These are phyloP conservation scores for Drechslera avenae DNA, from an alignment of 2,329 filamentous ascomycete genomes.

Conservation along the genomic window DNA sequence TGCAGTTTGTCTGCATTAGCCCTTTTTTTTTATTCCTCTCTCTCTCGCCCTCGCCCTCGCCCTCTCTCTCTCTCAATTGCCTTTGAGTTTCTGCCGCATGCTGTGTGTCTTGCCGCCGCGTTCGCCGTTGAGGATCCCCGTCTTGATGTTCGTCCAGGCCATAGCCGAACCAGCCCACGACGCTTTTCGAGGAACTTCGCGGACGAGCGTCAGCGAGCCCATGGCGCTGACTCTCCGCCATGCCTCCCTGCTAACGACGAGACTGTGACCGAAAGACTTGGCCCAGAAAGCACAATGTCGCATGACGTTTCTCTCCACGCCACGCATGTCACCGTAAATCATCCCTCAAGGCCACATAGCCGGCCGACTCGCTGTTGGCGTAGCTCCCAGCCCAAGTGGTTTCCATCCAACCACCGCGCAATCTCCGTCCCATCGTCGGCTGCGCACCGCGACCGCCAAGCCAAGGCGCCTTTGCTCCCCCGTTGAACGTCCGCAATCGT, in stretches of 20 bases:
- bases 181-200: neutral
- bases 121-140: neutral
- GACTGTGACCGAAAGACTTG: neutral
- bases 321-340: neutral
- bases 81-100: neutral
- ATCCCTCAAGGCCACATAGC: neutral
- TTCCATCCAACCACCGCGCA: conserved; percentile 5
- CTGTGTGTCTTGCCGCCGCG: neutral
- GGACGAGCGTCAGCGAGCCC: conserved; percentile 6
- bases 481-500: too few species aligned
- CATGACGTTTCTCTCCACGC: neutral
- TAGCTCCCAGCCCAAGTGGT: neutral
- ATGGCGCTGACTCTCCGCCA: conserved; percentile 5
- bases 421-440: conserved; percentile 1
- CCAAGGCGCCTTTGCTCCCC: too few species aligned
- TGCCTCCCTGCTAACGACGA: neutral
- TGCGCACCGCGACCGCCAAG: neutral
- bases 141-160: conserved; percentile 4
- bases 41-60: too few species aligned
- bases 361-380: neutral
- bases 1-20: neutral
- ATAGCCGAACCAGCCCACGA: neutral
- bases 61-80: too few species aligned
- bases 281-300: neutral
- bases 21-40: too few species aligned